phyloP scores from a whole-genome alignment of 441 rosid genomes.

The Flueggea neowawraea region DNA sequence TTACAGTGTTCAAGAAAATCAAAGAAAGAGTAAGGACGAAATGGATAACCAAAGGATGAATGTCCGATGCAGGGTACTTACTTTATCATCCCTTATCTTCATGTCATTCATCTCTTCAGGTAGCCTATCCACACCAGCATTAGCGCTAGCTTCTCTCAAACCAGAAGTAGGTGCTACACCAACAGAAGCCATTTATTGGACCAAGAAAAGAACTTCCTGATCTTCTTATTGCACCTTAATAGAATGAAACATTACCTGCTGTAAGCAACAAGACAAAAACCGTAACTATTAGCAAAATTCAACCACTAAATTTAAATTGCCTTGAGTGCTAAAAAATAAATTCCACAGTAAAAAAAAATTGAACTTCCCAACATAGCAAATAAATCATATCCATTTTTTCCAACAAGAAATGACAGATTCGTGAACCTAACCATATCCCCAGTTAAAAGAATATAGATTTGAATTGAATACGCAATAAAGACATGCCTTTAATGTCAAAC shows the following conservation, averaged over 20 bases:
- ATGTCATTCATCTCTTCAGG: slow-evolving; percentile 95
- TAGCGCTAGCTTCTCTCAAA: slow-evolving; percentile 60
- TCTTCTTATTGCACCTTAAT: slow-evolving; percentile 21
- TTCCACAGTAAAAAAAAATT: no score
- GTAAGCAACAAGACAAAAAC: background rate
- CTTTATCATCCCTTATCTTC: slow-evolving; percentile 90
- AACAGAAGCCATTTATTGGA: slow-evolving; percentile 67
- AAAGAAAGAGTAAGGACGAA: slow-evolving; percentile 5
- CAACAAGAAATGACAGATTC: no score
- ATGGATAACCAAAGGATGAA: background rate
- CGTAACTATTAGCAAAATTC: no score
- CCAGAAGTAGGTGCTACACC: slow-evolving; percentile 64
- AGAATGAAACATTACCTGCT: slow-evolving; percentile 41
- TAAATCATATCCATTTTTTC: no score
- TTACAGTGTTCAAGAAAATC: background rate
- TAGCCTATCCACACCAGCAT: slow-evolving; percentile 57
- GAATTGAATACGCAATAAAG: no score
- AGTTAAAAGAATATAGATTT: no score
- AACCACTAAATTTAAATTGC: no score
- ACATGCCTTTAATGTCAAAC: no score
- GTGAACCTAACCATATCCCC: no score
- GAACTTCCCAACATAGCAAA: no score
- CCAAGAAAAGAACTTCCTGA: slow-evolving; percentile 17
- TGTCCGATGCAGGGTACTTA: slow-evolving; percentile 9
- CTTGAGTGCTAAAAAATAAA: no score